Conservation (phyloP, 768 basidiomycete genomes). For the Trametes maxima region DNA sequence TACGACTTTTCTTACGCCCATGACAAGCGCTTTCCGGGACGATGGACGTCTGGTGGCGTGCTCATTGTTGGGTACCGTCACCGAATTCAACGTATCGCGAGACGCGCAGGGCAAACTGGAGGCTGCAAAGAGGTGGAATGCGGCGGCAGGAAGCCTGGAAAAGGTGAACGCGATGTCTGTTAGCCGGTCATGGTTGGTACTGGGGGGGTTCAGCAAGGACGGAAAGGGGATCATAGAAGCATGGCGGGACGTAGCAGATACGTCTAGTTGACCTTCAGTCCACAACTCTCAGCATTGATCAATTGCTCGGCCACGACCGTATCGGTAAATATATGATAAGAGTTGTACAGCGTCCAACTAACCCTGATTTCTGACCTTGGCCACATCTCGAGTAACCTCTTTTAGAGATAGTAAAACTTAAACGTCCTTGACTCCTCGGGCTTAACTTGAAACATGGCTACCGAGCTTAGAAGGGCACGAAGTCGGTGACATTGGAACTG, state of each 20-base stretch:
- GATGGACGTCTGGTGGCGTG: conserved; percentile 52
- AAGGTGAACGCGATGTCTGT: conserved; percentile 70
- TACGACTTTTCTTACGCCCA: neutral
- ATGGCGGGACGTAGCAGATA: conserved; percentile 38
- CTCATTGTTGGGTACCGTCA: conserved; percentile 62
- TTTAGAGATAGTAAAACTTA: no score
- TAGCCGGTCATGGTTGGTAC: conserved; percentile 48
- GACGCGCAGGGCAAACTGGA: conserved; percentile 41
- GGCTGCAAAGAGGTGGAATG: conserved; percentile 50
- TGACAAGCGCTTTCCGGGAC: conserved; percentile 51
- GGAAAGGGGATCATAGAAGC: conserved; percentile 68
- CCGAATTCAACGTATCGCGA: conserved; percentile 49
- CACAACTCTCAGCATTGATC: no score
- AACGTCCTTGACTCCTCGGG: no score
- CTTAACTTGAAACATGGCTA: no score
- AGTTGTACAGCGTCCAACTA: no score
- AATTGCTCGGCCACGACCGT: no score
- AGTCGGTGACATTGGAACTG: no score
- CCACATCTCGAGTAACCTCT: no score
- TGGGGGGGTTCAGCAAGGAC: conserved; percentile 63
- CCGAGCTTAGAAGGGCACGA: no score
- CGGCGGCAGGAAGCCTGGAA: conserved; percentile 43
- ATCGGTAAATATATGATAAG: no score
- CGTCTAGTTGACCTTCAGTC: neutral
- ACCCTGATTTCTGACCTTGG: no score